phyloP scores from a whole-genome alignment of 225 moss, liverwort and hornwort species.

The Rhytidiadelphus loreus region DNA sequence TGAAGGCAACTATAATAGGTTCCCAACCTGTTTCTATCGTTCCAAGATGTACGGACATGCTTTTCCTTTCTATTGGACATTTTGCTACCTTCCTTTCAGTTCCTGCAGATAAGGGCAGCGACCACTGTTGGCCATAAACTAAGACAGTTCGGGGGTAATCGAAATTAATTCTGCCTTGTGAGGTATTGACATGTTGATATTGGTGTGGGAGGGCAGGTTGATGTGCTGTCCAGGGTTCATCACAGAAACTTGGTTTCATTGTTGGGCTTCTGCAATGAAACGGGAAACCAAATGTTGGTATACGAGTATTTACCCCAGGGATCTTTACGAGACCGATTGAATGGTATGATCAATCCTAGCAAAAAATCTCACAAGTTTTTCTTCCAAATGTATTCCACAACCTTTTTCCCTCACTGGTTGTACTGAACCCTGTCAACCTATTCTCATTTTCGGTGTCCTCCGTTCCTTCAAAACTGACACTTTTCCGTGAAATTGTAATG shows the following conservation, averaged over 20 bases:
- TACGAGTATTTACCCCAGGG: conserved; percentile 23
- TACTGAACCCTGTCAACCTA: neutral
- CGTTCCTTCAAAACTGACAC: neutral
- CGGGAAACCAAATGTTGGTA: conserved; percentile 3
- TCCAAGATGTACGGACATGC: neutral
- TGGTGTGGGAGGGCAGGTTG: conserved; percentile 2
- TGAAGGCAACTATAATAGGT: neutral
- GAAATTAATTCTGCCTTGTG: neutral
- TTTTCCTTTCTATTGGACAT: neutral
- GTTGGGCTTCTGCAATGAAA: conserved; percentile 29
- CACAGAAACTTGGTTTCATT: conserved; percentile 36
- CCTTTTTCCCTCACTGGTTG: neutral
- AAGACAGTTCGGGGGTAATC: too few relatives aligned
- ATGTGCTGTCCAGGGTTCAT: conserved; percentile 33
- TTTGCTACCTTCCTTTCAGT: neutral
- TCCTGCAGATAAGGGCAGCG: neutral
- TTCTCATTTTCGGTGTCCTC: neutral
- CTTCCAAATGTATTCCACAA: neutral
- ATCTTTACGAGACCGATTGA: conserved; percentile 21
- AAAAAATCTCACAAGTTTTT: too few relatives aligned
- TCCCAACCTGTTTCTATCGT: neutral
- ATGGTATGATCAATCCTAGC: neutral
- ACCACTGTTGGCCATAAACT: neutral
- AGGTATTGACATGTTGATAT: neutral
- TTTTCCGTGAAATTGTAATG: neutral